Conservation (phyloP, 2,329 filamentous ascomycete species). For the Diplodia scrobiculata region DNA sequence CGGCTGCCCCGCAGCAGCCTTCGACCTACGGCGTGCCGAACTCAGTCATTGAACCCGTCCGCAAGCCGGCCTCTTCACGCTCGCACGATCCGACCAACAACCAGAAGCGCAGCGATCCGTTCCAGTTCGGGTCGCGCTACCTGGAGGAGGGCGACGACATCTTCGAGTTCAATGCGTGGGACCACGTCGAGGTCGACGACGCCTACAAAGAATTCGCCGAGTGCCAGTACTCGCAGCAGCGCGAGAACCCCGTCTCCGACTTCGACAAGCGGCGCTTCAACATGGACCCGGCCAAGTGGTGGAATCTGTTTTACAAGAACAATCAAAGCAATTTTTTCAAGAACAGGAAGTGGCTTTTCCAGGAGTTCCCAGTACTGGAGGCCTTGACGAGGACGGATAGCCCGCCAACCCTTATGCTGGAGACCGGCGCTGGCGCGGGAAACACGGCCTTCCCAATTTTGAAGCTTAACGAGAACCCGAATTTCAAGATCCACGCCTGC, state of each 20-base stretch:
- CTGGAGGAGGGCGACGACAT: conserved; percentile 84
- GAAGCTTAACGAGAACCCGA: conserved; percentile 76
- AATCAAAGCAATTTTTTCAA: conserved; percentile 99
- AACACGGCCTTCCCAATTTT: conserved; percentile 95
- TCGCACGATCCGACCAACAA: conserved; percentile 74
- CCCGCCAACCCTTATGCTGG: conserved; percentile 72
- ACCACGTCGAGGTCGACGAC: conserved; percentile 92
- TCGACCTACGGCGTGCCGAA: conserved; percentile 55
- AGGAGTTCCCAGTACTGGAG: conserved; percentile 89
- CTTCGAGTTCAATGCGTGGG: conserved; percentile 98
- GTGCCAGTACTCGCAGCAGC: conserved; percentile 80
- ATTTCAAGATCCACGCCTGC: conserved; percentile 84
- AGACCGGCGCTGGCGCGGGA: conserved; percentile 92
- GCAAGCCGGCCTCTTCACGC: conserved; percentile 54
- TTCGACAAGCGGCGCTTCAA: conserved; percentile 95
- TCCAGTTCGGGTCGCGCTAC: conserved; percentile 89
- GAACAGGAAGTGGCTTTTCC: conserved; percentile 92
- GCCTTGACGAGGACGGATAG: conserved; percentile 71
- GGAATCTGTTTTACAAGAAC: conserved; percentile 98
- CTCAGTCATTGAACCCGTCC: conserved; percentile 45
- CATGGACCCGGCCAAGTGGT: conserved; percentile 87
- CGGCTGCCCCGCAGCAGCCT: conserved; percentile 34
- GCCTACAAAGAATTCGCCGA: conserved; percentile 84
- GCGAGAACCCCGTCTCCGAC: conserved; percentile 81
- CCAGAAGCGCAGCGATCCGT: conserved; percentile 85